Base-by-base conservation (phyloP, 2,329 filamentous ascomycete species). In the Erysiphe neolycopersici region DNA sequence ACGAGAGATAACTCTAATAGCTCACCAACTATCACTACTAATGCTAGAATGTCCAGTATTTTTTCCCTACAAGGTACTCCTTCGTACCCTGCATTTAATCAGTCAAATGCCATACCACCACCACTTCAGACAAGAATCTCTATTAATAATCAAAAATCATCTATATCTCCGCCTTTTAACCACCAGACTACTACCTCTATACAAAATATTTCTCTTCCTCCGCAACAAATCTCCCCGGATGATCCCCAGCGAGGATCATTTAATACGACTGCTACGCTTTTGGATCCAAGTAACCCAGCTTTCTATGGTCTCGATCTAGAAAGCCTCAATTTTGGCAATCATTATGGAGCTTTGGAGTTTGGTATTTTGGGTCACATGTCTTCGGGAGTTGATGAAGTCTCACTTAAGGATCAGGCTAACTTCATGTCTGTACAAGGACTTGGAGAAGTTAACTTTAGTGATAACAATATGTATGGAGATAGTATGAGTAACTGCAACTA, bases 361-460 rank as follows among this genome's bases (percentile, higher is more conserved):
- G 80, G 84, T 44, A 94, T 95, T 71, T 71, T 98, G 0, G 84
- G 83, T 26, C 87, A 95, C 58, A 92, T 98, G 80, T 83, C 82
- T 47, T 83, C 80, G n/a, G 80, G 80, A 13, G 79, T 81, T 13
- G 79, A 75, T n/a, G 81, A 89, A 52, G 80, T 75, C 14, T 74
- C 78, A 6, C 72, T 78, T 5, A 73, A 73, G 44, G 81, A 89
- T 46, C 58, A 53, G 38, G 60, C 64, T 5, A 55, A 67, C 45
- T 17, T n/a, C 11, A 29, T 41, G 17, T 59, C 63, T 18, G 61
- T 64, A 42, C 69, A 68, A 48, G 66, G 65, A 38, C 62, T 66
- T 43, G 46, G 49, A 12, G 52, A 53, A 36, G 46, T 54, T 3
- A 49, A 41, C 32, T 56, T 54, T 43, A 55, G 53, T 39, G 53